These are phyloP conservation scores for Citropsis articulata DNA, from an alignment of 345 rosid genomes.

Conservation along the genomic window DNA sequence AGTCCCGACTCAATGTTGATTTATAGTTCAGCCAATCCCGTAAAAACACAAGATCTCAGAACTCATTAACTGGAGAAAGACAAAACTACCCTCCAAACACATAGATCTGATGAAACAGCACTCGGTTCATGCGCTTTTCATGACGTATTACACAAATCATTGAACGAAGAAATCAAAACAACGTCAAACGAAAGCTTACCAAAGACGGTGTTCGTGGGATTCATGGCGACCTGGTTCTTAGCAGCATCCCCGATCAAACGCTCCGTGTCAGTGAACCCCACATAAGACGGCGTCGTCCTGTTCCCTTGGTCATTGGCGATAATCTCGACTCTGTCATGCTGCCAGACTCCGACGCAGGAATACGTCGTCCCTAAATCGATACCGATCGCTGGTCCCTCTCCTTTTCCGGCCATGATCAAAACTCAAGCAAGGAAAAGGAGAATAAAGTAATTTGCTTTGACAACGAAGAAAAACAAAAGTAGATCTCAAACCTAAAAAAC, in stretches of 20 bases:
- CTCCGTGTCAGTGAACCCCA: slow-evolving; percentile 50
- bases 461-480: no score
- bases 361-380: slow-evolving; percentile 63
- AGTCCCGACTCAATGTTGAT: background rate
- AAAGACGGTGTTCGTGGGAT: slow-evolving; percentile 57
- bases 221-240: slow-evolving; percentile 67
- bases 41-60: background rate
- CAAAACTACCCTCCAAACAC: background rate
- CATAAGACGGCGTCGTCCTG: slow-evolving; percentile 54
- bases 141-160: no score
- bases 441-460: background rate
- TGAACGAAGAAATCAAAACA: no score
- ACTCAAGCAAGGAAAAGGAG: background rate
- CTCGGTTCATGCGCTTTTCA: no score
- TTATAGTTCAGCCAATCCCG: background rate
- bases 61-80: no score
- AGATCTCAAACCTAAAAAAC: background rate
- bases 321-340: slow-evolving; percentile 61
- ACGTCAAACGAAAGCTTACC: slow-evolving; percentile 27
- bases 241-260: slow-evolving; percentile 65
- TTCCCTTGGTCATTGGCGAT: slow-evolving; percentile 62
- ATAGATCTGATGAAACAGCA: background rate
- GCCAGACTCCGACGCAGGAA: slow-evolving; percentile 64
- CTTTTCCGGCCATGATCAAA: slow-evolving; percentile 45
- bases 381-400: slow-evolving; percentile 64